Percentiles rank a stretch among this genome's conserved stretches.
Conservation (phyloP, 116 monocot species). For the Iris pallida region DNA sequence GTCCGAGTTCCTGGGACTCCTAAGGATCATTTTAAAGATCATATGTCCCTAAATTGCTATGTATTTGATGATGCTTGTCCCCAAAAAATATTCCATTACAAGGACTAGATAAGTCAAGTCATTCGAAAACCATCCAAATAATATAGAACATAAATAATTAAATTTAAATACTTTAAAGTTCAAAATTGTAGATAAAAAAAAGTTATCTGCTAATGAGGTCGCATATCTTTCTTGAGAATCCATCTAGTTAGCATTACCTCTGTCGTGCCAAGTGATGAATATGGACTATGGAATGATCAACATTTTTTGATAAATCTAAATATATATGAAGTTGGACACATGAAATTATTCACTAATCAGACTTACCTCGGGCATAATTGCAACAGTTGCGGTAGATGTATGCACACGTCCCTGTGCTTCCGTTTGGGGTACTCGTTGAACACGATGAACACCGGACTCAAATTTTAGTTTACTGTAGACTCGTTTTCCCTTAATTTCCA, state of each 20-base stretch:
- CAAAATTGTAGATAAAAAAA: too few relatives aligned
- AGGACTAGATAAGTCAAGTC: neutral
- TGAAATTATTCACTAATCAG: conserved; percentile 4
- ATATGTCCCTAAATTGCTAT: too few relatives aligned
- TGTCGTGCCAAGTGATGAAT: neutral
- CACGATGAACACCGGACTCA: conserved; percentile 95
- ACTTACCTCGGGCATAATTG: conserved; percentile 92
- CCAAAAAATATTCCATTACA: too few relatives aligned
- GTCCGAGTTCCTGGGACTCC: too few relatives aligned
- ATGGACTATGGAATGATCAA: too few relatives aligned
- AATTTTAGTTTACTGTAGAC: conserved; percentile 95
- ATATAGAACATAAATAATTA: neutral
- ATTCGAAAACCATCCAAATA: neutral
- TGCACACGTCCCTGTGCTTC: conserved; percentile 93
- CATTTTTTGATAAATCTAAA: too few relatives aligned
- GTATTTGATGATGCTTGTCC: too few relatives aligned
- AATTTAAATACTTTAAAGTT: too few relatives aligned
- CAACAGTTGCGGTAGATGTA: conserved; percentile 98
- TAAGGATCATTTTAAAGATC: too few relatives aligned
- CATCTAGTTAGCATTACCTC: neutral
- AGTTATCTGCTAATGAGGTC: neutral
- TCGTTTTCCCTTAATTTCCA: conserved; percentile 81
- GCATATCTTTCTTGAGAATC: neutral
- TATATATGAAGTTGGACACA: too few relatives aligned
- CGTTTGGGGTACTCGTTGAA: conserved; percentile 95